A percentile compares a stretch with the other conserved stretches of the same genome.
Evolutionary conservation across 179 eudicot species (phyloP).

Genomic region (Gypsophila paniculata): DNA sequence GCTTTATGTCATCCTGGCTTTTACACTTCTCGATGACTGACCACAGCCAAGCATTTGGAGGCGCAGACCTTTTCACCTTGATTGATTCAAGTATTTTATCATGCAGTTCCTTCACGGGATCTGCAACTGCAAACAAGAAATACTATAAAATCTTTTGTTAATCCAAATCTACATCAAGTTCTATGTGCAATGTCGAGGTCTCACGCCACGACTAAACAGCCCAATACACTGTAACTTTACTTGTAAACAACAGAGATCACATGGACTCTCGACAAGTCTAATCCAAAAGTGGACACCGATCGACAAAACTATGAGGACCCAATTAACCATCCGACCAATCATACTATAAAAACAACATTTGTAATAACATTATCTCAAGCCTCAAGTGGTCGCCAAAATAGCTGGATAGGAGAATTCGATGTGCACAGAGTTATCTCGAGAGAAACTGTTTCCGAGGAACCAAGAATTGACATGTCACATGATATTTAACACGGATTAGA

Average conservation of each 20-base stretch:
- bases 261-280: neutral
- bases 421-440: too few relatives aligned
- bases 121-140: constrained; percentile 44
- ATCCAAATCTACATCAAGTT: neutral
- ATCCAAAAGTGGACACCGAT: too few relatives aligned
- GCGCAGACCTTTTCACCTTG: constrained; percentile 55
- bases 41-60: constrained; percentile 96
- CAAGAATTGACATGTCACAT: too few relatives aligned
- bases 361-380: too few relatives aligned
- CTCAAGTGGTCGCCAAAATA: too few relatives aligned
- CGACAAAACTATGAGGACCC: too few relatives aligned
- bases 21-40: constrained; percentile 58
- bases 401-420: too few relatives aligned
- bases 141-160: neutral
- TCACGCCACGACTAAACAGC: neutral
- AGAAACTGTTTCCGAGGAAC: too few relatives aligned
- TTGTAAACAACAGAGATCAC: neutral
- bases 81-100: constrained; percentile 60
- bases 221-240: neutral
- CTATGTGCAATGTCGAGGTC: neutral
- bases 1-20: constrained; percentile 54
- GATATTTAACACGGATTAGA: too few relatives aligned
- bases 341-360: too few relatives aligned
- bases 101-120: constrained; percentile 60
- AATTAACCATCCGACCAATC: too few relatives aligned